phyloP scores from a whole-genome alignment of 2,329 filamentous ascomycete genomes.

The Epichloe brachyelytri region DNA sequence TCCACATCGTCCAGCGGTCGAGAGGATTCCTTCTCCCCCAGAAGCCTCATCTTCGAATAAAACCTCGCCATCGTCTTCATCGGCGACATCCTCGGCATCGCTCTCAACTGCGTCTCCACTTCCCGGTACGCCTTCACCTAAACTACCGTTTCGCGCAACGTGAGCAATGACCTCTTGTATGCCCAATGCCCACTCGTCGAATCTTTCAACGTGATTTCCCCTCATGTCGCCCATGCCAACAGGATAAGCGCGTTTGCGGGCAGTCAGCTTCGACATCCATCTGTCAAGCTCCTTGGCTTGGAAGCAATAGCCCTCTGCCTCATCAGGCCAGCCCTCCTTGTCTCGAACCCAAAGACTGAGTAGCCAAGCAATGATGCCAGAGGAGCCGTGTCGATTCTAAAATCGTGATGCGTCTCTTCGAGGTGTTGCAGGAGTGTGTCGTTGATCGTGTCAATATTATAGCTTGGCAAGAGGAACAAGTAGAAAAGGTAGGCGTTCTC shows the following conservation, averaged over 20 bases:
- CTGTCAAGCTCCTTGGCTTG: constrained; percentile 83
- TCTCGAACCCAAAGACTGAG: constrained; percentile 88
- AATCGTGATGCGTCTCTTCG: constrained; percentile 89
- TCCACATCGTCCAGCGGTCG: constrained; percentile 63
- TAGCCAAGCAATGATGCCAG: constrained; percentile 69
- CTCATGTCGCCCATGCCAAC: constrained; percentile 81
- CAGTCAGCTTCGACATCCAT: constrained; percentile 95
- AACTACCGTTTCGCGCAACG: constrained; percentile 44
- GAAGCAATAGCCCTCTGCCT: constrained; percentile 83
- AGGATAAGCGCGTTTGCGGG: constrained; percentile 74
- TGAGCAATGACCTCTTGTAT: constrained; percentile 56
- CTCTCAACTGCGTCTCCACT: constrained; percentile 79
- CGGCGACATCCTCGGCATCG: constrained; percentile 58
- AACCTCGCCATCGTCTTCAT: constrained; percentile 42
- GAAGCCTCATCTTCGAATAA: constrained; percentile 29
- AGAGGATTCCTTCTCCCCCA: constrained; percentile 19
- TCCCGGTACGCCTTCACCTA: constrained; percentile 56
- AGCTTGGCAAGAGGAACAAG: constrained; percentile 73
- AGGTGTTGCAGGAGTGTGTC: constrained; percentile 80
- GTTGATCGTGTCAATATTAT: constrained; percentile 89
- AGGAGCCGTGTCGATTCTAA: constrained; percentile 84
- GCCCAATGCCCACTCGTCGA: constrained; percentile 69
- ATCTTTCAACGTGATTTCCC: constrained; percentile 49
- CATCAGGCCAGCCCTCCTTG: constrained; percentile 79
- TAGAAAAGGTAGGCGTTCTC: constrained; percentile 59